Evolutionary conservation across 1,284 basidiomycete genomes (phyloP).

Genomic region (Malassezia globosa): DNA sequence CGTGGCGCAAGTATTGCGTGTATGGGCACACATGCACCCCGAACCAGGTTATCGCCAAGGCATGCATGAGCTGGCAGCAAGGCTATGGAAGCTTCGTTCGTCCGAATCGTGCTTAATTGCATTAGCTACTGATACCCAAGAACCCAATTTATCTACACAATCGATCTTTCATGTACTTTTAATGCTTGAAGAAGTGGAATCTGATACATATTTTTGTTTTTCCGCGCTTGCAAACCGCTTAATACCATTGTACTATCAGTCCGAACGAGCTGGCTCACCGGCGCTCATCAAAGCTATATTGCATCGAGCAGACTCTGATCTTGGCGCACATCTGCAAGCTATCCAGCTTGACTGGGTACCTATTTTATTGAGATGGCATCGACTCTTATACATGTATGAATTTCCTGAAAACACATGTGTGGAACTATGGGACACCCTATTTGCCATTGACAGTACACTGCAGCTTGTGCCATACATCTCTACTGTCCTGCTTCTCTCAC

Average conservation of each 20-base stretch:
- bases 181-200: neutral
- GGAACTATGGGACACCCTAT: conserved; percentile 41
- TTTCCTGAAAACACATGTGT: conserved; percentile 27
- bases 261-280: conserved; percentile 4
- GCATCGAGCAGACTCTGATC: conserved; percentile 6
- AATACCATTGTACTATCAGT: neutral
- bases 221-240: conserved; percentile 6
- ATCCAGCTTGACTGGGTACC: conserved; percentile 12
- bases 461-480: conserved; percentile 36
- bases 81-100: conserved; percentile 26
- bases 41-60: conserved; percentile 43
- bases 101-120: neutral
- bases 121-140: neutral
- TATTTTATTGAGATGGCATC: conserved; percentile 15
- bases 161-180: neutral
- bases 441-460: conserved; percentile 23
- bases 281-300: conserved; percentile 12
- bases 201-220: conserved; percentile 11
- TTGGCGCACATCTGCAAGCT: conserved; percentile 1
- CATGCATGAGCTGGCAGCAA: conserved; percentile 45
- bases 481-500: conserved; percentile 37
- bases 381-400: conserved; percentile 11
- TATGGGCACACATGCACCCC: conserved; percentile 31
- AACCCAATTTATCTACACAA: neutral
- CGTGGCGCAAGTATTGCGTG: conserved; percentile 24